Evolutionary conservation across 2,329 filamentous ascomycete genomes (phyloP), one percentile per base, ranked within the genome.

Genomic region (Fusarium gaditjirri): DNA sequence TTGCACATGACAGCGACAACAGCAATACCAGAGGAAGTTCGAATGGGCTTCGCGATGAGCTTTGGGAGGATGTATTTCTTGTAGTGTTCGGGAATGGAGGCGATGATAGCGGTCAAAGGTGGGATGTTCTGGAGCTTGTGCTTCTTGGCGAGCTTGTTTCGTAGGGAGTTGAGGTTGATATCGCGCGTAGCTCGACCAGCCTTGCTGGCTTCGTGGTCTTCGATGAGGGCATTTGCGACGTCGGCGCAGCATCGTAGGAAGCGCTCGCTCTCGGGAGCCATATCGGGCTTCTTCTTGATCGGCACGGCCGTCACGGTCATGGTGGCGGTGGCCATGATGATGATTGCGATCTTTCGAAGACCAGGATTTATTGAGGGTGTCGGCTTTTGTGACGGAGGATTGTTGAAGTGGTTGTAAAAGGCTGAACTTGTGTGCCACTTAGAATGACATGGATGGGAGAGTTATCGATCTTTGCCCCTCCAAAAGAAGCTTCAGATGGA

Each of bases 1-100:
- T 99, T 99, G 88, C 96, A 98, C 96, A 99, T 99, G 75, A 99
- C 97, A 46, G 97, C 96, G 50, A 99, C 96, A 13, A 99, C 96
- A 5, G 96, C 96, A 77, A 99, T 99, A 64, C 96, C 96, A 57
- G 95, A 98, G 1, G 95, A 97, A 21, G 95, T 98, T 77, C 94
- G 89, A 67, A 99, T 98, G 4, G 96, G 96, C 83, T 99, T 99
- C 31, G 97, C 96, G 76, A 99, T 94, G 70, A 99, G 86, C 83
- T 97, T 97, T 25, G 95, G 96, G 70, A 98, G 84, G 69, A 99
- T 98, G 78, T 98, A 98, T 85, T 98, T 99, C 86, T 98, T 99
- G 85, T 98, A 98, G 81, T 98, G 95, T 81, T 99, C 96, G n/a
- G 97, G 97, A 39, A 99, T 95, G 14, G 96, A 96, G 60, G 96